phyloP scores from a whole-genome alignment of 2,329 filamentous ascomycete species.

The Fusarium floridanum region DNA sequence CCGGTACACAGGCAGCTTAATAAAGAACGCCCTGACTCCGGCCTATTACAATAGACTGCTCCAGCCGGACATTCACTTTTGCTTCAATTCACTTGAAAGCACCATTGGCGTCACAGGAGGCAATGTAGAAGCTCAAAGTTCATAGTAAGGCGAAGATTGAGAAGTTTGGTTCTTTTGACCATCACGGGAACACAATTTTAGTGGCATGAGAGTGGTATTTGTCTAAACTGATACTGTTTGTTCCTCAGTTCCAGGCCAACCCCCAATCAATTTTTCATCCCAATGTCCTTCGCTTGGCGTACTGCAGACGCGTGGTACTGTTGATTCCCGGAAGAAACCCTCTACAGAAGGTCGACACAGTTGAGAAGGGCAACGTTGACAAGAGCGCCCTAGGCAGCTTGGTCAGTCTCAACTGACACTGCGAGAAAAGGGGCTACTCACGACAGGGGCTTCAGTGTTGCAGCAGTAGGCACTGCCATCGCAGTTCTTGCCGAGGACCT shows the following conservation, averaged over 20 bases:
- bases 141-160: not conserved
- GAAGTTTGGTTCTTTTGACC: not conserved
- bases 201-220: not conserved
- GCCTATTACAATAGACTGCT: not conserved
- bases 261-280: not conserved
- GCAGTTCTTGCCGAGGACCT: not conserved
- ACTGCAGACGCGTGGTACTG: not conserved
- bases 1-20: not conserved
- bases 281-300: not conserved
- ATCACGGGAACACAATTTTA: not conserved
- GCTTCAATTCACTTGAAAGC: not conserved
- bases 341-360: conserved; percentile 2
- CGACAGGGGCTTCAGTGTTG: not conserved
- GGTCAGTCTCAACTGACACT: not conserved
- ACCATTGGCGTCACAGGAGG: not conserved
- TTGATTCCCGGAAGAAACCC: not conserved
- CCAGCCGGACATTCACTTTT: not conserved
- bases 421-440: not conserved
- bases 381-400: not conserved
- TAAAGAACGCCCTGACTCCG: not conserved
- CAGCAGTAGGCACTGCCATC: not conserved
- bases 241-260: not conserved
- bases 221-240: not conserved
- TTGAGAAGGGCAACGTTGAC: conserved; percentile 2
- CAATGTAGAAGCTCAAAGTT: not conserved